Percentiles rank a stretch among this genome's conserved stretches.
phyloP scores from a whole-genome alignment of 306 rosid species.

The Cotoneaster glaucophyllus region DNA sequence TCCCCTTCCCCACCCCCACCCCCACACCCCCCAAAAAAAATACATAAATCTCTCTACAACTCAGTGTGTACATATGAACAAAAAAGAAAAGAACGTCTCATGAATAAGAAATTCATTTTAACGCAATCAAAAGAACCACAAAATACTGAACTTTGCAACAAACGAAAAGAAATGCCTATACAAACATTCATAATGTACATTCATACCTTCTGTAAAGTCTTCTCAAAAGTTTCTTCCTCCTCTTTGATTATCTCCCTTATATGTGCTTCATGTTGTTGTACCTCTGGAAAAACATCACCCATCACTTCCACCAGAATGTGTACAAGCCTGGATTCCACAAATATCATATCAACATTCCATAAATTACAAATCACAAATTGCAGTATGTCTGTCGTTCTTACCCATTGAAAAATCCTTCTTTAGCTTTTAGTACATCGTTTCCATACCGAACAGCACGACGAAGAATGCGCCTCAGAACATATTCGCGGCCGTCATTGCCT shows the following conservation, averaged over 20 bases:
- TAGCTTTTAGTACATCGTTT: slow-evolving; percentile 82
- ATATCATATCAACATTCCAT: neutral
- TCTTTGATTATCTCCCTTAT: slow-evolving; percentile 67
- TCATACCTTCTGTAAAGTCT: slow-evolving; percentile 82
- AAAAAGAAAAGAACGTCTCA: neutral
- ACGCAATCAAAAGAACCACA: neutral
- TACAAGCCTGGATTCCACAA: slow-evolving; percentile 59
- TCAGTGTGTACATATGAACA: neutral
- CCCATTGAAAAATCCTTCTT: slow-evolving; percentile 92
- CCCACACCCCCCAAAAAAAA: too few relatives aligned
- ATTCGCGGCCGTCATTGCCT: slow-evolving; percentile 98
- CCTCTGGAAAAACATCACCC: slow-evolving; percentile 84
- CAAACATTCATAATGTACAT: neutral
- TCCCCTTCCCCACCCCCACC: neutral
- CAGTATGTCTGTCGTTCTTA: slow-evolving; percentile 14
- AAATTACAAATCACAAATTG: neutral
- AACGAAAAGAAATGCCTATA: neutral
- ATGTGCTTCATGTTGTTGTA: slow-evolving; percentile 55
- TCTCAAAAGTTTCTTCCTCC: slow-evolving; percentile 95
- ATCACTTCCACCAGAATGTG: slow-evolving; percentile 49
- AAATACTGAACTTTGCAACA: neutral
- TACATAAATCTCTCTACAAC: neutral
- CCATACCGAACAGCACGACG: slow-evolving; percentile 99
- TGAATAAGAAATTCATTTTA: neutral
- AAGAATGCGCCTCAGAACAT: slow-evolving; percentile 94